Evolutionary conservation across 2,329 filamentous ascomycete genomes (phyloP), one percentile per base, ranked within the genome.

Genomic region (Stagonosporopsis vannaccii): DNA sequence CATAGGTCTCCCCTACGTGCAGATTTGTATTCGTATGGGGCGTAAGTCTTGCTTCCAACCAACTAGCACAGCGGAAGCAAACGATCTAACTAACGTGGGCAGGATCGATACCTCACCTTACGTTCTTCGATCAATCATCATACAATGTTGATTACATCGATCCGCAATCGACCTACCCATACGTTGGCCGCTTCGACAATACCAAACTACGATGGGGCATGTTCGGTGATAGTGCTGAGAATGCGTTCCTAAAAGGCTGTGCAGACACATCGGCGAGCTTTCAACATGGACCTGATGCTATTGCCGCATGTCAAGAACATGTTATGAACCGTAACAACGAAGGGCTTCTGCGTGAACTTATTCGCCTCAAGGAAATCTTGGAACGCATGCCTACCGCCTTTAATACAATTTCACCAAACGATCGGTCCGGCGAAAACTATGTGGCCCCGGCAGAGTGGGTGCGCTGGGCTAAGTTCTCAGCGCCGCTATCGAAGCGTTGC

Each of bases 41-140:
- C 17, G 39, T 42, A 42, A 26, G 39, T 37, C 15, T 3, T 33
- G 4, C 6, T 4, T 15, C 6, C 30, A 15, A n/a, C 17, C 39
- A 26, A 17, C 2, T 8, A 11, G n/a, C 11, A 17, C 9, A 17
- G 3, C 20, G 11, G n/a, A 9, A 23, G 2, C 20, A 12, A 12
- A 8, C 12, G 15, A 6, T 15, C 43, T 46, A 46, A 46, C 43
- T 26, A 8, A 2, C 23, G 5, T n/a, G 25, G 20, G 73, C 35
- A 37, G 35, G 82, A n/a, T 75, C 81, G 0, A 75, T 85, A 6
- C 82, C 82, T 0, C 81, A 84, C 60, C 75, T 84, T 13, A 81
- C 81, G 0, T 84, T 84, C 59, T 80, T 80, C 15, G 83, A 84
- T 56, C 82, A 85, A 63, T 79, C 81, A 1, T 83, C 81, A 0